phyloP scores from a whole-genome alignment of 495 filamentous ascomycete species.

The Aspergillus affinis region DNA sequence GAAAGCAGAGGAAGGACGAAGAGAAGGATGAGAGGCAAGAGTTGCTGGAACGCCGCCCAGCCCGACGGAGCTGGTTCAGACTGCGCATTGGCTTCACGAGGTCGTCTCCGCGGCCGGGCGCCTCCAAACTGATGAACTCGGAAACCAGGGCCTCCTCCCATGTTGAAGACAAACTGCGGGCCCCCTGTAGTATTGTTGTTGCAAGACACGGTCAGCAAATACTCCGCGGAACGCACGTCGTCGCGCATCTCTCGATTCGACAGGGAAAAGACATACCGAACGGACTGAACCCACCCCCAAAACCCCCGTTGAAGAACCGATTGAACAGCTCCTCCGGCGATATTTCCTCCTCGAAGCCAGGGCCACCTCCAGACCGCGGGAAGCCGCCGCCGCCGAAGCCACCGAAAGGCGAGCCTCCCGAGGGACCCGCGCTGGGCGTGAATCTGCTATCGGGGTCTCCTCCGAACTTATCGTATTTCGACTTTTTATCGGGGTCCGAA shows the following conservation, averaged over 20 bases:
- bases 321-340: slow-evolving; percentile 96
- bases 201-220: slow-evolving; percentile 38
- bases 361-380: slow-evolving; percentile 49
- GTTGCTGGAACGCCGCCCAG: slow-evolving; percentile 52
- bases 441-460: slow-evolving; percentile 90
- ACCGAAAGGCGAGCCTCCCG: slow-evolving; percentile 59
- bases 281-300: slow-evolving; percentile 54
- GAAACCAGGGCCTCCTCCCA: slow-evolving; percentile 78
- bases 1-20: slow-evolving; percentile 86
- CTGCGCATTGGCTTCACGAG: slow-evolving; percentile 59
- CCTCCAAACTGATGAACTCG: slow-evolving; percentile 87
- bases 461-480: slow-evolving; percentile 81
- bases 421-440: slow-evolving; percentile 51
- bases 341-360: slow-evolving; percentile 84
- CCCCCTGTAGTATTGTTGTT: slow-evolving; percentile 51
- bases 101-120: slow-evolving; percentile 62
- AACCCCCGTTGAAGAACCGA: slow-evolving; percentile 79
- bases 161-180: slow-evolving; percentile 87
- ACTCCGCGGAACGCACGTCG: slow-evolving; percentile 7
- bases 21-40: slow-evolving; percentile 84
- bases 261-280: slow-evolving; percentile 51
- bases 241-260: not conserved
- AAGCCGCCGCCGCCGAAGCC: slow-evolving; percentile 66
- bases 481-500: slow-evolving; percentile 88
- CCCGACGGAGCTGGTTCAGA: slow-evolving; percentile 49